Evolutionary conservation across 352 stramenopile genomes (phyloP).

Genomic region (Globisporangium megalacanthum): DNA sequence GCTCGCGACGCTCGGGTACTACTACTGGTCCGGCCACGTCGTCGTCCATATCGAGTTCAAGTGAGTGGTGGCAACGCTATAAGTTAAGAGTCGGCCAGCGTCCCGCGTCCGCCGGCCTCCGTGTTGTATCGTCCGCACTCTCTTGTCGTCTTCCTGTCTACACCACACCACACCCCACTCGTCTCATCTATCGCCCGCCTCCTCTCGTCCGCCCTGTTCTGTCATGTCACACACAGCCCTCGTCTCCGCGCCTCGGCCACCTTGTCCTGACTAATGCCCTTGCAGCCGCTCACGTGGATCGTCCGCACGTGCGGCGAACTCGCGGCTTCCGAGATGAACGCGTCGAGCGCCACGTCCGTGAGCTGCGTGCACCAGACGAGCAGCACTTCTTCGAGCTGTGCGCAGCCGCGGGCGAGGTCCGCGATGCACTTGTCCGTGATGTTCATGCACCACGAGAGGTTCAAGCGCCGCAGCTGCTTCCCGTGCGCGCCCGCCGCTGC

Average conservation of each 20-base stretch:
- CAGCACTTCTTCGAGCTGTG: constrained; percentile 53
- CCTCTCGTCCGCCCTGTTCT: not conserved
- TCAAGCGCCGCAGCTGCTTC: constrained; percentile 55
- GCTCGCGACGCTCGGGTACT: constrained; percentile 21
- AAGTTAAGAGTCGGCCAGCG: not conserved
- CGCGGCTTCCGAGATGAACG: constrained; percentile 26
- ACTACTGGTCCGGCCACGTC: constrained; percentile 50
- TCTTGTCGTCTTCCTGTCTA: not conserved
- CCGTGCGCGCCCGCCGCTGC: constrained; percentile 42
- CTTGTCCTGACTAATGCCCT: constrained; percentile 35
- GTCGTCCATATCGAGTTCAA: constrained; percentile 21
- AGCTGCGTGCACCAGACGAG: constrained; percentile 84
- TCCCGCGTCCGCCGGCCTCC: too few species aligned
- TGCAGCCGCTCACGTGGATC: constrained; percentile 70
- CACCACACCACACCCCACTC: too few species aligned
- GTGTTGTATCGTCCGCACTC: not conserved
- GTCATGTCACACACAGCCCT: constrained; percentile 28
- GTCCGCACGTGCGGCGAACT: constrained; percentile 15
- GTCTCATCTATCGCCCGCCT: not conserved
- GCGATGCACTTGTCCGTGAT: constrained; percentile 83
- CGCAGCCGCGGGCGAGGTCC: constrained; percentile 57
- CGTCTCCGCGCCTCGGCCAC: constrained; percentile 26
- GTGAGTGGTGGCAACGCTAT: constrained; percentile 1
- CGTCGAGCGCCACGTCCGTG: constrained; percentile 57
- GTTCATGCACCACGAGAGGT: constrained; percentile 87